A percentile compares a stretch with the other conserved stretches of the same genome.
These are phyloP conservation scores for Drechslera avenae DNA, from an alignment of 2,329 filamentous ascomycete species.

Conservation along the genomic window DNA sequence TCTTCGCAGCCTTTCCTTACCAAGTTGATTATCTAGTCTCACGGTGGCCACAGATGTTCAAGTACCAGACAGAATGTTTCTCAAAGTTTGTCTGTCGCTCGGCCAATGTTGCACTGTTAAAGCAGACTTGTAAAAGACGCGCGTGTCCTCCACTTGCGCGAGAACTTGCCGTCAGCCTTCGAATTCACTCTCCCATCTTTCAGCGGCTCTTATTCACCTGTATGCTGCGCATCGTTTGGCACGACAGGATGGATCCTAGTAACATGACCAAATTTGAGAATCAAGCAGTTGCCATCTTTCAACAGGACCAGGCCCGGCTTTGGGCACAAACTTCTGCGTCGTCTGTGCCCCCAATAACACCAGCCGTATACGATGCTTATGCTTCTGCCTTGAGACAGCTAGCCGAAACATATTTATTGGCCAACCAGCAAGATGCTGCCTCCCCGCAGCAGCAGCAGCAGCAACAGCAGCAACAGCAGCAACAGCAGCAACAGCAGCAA, in stretches of 20 bases:
- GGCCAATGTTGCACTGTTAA: constrained; percentile 14
- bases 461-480: constrained; percentile 1
- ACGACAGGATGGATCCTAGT: background rate
- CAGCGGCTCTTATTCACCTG: constrained; percentile 62
- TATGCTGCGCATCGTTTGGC: constrained; percentile 53
- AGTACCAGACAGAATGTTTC: constrained; percentile 42
- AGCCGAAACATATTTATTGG: background rate
- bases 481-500: constrained; percentile 1
- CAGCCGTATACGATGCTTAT: background rate
- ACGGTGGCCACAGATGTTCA: constrained; percentile 31
- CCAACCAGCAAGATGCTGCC: background rate
- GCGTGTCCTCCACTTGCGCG: constrained; percentile 61
- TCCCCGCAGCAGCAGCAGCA: constrained; percentile 1
- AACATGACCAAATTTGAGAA: constrained; percentile 12
- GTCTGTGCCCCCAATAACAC: background rate
- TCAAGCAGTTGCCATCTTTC: constrained; percentile 4
- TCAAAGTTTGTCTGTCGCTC: constrained; percentile 51
- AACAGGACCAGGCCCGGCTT: constrained; percentile 16
- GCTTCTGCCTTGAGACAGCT: too few species aligned
- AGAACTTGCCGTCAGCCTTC: constrained; percentile 59
- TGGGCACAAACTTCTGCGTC: background rate
- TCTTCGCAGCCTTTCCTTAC: constrained; percentile 57
- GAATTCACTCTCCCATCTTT: constrained; percentile 58
- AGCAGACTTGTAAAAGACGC: constrained; percentile 23
- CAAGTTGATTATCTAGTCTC: constrained; percentile 34